Evolutionary conservation across 495 filamentous ascomycete genomes (phyloP), one percentile per base, ranked within the genome.

Genomic region (Lineolata rhizophorae): DNA sequence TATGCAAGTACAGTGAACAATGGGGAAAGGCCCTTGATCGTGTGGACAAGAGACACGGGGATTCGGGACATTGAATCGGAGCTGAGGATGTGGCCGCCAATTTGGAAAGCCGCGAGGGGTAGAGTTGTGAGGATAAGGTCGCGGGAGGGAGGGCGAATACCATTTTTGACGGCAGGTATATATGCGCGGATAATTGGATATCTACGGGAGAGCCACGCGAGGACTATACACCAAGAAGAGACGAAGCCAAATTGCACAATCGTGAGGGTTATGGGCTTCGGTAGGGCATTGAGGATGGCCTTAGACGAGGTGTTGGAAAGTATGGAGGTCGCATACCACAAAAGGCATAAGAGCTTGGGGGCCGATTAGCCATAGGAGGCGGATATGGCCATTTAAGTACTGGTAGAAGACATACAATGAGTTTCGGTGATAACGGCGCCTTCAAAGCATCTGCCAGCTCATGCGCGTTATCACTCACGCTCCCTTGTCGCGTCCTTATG

Each of bases 21-120:
- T 2, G 87, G 87, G 1, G 90, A 95, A 27, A 99, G 73, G n/a
- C 87, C 90, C 56, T 99, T 99, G 50, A 99, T 94, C 1, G 90
- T 95, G 54, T 99, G 87, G 12, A 99, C 87, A 25, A 99, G 62
- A 14, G 85, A 93, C 5, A 99, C 87, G 3, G 90, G 83, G 25
- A 95, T 95, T 39, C 83, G 77, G 27, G 78, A 70, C 30, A 82
- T 99, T 10, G 87, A 84, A 44, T 81, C 91, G 5, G 83, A 90
- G 45, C 72, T 85, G 6, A 93, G 59, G 27, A 99, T 80, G 53
- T 95, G 90, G 11, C 90, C 87, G 3, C 74, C 75, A 30, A 99
- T 72, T 50, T 94, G 84, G 51, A 99, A 99, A 28, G 73, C 61
- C 1, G 90, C 83, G 15, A 99, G 60, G 31, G 87, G 87, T 13